Conservation (phyloP, 257 asterid genomes). For the Salvia hispanica region DNA sequence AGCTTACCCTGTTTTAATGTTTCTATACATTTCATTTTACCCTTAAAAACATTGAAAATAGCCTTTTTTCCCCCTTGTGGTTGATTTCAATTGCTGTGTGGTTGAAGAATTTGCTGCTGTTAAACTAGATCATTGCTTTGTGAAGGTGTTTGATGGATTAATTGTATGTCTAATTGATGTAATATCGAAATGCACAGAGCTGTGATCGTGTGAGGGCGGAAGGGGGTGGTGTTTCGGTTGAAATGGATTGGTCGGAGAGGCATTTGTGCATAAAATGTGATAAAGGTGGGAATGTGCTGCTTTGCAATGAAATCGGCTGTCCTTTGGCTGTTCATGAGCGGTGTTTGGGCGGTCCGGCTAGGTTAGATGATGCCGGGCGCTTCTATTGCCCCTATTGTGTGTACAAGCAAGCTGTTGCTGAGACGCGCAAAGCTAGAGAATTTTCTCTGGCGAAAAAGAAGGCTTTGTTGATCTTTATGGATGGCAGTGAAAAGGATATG, state of each 20-base stretch:
- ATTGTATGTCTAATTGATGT: conserved; percentile 5
- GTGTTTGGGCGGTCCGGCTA: conserved; percentile 63
- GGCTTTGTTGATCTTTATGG: conserved; percentile 58
- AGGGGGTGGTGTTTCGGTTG: conserved; percentile 15
- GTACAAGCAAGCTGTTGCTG: conserved; percentile 53
- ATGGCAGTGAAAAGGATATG: conserved; percentile 32
- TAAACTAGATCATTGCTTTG: conserved; percentile 9
- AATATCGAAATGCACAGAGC: conserved; percentile 11
- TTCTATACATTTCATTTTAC: not conserved
- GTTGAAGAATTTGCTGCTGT: not conserved
- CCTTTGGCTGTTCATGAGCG: conserved; percentile 65
- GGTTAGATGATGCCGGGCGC: conserved; percentile 50
- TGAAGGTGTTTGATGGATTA: conserved; percentile 16
- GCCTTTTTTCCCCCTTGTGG: too few species aligned
- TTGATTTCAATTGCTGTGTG: not conserved
- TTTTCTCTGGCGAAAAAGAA: conserved; percentile 55
- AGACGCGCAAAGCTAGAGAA: conserved; percentile 51
- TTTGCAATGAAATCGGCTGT: conserved; percentile 64
- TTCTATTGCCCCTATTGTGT: conserved; percentile 84
- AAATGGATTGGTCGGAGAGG: conserved; percentile 55
- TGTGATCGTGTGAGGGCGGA: conserved; percentile 1
- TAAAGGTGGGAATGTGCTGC: conserved; percentile 57
- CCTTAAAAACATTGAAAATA: not conserved
- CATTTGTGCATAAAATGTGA: conserved; percentile 69
- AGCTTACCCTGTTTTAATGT: too few species aligned